Percentiles rank a stretch among this genome's conserved stretches.
phyloP scores from a whole-genome alignment of 371 early-diverging fungal genomes.

The Mucor racemosus region DNA sequence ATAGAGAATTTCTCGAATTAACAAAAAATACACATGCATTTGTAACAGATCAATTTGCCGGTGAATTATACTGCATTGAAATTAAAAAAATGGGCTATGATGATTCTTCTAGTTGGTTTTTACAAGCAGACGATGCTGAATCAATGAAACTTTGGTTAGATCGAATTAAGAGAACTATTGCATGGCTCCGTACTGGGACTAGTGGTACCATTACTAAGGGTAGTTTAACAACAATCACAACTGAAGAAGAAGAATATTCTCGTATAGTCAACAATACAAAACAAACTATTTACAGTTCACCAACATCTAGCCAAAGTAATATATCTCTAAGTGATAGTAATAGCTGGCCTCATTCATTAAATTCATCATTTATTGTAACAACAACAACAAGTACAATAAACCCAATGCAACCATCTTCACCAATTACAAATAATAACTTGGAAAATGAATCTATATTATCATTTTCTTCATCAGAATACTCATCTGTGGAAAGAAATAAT shows the following conservation, averaged over 20 bases:
- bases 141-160: conserved; percentile 44
- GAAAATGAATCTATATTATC: conserved; percentile 6
- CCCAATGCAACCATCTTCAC: neutral
- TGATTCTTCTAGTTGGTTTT: conserved; percentile 28
- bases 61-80: conserved; percentile 40
- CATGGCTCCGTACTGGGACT: conserved; percentile 17
- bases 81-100: conserved; percentile 30
- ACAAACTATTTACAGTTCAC: neutral
- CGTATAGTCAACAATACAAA: neutral
- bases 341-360: neutral
- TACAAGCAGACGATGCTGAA: conserved; percentile 39
- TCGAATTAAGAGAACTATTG: conserved; percentile 34
- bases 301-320: conserved; percentile 6
- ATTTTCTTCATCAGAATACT: neutral
- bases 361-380: neutral
- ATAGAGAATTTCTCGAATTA: conserved; percentile 42
- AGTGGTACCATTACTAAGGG: neutral
- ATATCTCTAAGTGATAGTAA: neutral
- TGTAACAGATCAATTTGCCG: conserved; percentile 40
- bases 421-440: neutral
- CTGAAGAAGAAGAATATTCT: conserved; percentile 30
- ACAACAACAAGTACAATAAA: neutral
- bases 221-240: conserved; percentile 15
- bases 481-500: neutral
- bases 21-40: conserved; percentile 38